Base-by-base conservation (phyloP, 1,139 yeast species). In the Blastobotrys petasosporus region DNA sequence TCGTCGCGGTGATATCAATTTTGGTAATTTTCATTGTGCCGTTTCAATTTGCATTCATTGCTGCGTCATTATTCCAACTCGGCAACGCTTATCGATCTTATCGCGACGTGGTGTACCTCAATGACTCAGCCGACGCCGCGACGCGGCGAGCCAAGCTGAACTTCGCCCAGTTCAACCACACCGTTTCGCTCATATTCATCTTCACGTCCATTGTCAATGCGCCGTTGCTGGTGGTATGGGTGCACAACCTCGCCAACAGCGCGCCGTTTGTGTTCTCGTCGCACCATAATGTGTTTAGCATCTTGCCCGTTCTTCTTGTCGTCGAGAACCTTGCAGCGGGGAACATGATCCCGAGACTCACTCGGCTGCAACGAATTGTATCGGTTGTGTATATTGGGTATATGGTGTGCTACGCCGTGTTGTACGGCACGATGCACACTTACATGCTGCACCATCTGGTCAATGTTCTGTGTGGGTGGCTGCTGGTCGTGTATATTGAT, bases 31-130 rank as follows among this genome's bases (percentile, higher is more conserved):
- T 55, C 10, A 42, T 54, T 6, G 49, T 63, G 1, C 68, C 68
- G 3, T 65, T 58, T 49, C 68, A 65, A 51, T 54, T 60, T 10
- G 56, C 61, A 11, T 60, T 61, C 29, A 43, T 58, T 17, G 42
- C 49, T 68, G 81, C 50, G 66, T 76, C 53, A 33, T 72, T 43
- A 43, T 76, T 33, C 66, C 66, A 53, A 54, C 55, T 32, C 32
- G 28, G 47, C 43, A 37, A 54, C 46, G 41, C 53, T 33, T 40
- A 41, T 13, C 43, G 35, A 25, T 40, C 42, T 4, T 35, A 6
- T 17, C 39, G 44, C 9, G 32, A 17, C 8, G 32, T 33, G n/a
- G 4, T 7, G 11, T 5, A n/a, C 9, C 40, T 25, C 12, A 20
- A 33, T 17, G 37, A 40, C 6, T 6, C 23, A 10, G 6, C 20